phyloP scores from a whole-genome alignment of 441 rosid genomes.

The Populus hybrid region DNA sequence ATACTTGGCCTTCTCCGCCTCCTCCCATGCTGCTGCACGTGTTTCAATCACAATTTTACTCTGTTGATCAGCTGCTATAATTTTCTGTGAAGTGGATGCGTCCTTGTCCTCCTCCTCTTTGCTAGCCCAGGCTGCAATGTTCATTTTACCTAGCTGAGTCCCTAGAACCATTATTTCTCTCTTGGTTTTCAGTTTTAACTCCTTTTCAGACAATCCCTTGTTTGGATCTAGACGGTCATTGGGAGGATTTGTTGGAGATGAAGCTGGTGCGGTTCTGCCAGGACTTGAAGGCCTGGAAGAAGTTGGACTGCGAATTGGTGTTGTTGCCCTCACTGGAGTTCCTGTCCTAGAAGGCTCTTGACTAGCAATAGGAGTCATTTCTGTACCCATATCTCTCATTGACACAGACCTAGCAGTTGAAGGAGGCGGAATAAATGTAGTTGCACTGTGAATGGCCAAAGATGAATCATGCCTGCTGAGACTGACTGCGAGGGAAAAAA shows the following conservation, averaged over 20 bases:
- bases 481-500: constrained; percentile 49
- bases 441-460: constrained; percentile 47
- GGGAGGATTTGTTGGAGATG: constrained; percentile 36
- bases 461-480: constrained; percentile 70
- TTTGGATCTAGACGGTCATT: constrained; percentile 28
- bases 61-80: constrained; percentile 34
- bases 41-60: constrained; percentile 38
- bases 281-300: constrained; percentile 81
- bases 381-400: constrained; percentile 99
- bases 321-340: constrained; percentile 75
- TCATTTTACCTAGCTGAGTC: constrained; percentile 80
- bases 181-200: constrained; percentile 68
- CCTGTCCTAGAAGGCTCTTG: constrained; percentile 94
- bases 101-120: constrained; percentile 59
- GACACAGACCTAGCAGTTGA: constrained; percentile 63
- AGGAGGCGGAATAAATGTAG: constrained; percentile 62
- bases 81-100: constrained; percentile 42
- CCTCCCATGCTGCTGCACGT: constrained; percentile 81
- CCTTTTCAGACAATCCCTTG: constrained; percentile 65
- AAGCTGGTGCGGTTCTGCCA: constrained; percentile 41
- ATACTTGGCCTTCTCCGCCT: constrained; percentile 71
- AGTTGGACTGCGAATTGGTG: constrained; percentile 75
- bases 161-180: constrained; percentile 86
- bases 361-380: constrained; percentile 88
- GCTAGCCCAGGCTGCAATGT: constrained; percentile 93